Conservation (phyloP, 2,329 filamentous ascomycete species). For the Colletotrichum sp. region DNA sequence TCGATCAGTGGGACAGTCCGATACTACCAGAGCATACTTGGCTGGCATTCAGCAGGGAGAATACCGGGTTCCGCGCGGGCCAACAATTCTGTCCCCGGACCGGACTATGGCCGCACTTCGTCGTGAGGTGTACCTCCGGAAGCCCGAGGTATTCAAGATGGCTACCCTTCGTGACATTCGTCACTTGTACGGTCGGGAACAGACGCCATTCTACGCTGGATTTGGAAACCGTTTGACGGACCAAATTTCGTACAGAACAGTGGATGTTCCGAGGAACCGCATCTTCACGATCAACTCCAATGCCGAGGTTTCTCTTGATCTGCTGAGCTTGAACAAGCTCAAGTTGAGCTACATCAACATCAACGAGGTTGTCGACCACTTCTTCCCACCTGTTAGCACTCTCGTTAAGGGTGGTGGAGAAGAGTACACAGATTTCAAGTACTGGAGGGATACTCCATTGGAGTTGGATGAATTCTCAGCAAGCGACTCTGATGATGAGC, state of each 20-base stretch:
- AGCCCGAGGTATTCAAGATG: slow-evolving; percentile 99
- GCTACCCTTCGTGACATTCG: slow-evolving; percentile 94
- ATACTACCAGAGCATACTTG: slow-evolving; percentile 87
- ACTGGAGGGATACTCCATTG: slow-evolving; percentile 87
- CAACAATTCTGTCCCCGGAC: slow-evolving; percentile 94
- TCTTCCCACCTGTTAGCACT: slow-evolving; percentile 90
- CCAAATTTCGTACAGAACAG: slow-evolving; percentile 92
- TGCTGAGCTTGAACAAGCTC: slow-evolving; percentile 90
- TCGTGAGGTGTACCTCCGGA: slow-evolving; percentile 91
- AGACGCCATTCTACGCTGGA: slow-evolving; percentile 91
- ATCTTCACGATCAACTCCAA: slow-evolving; percentile 99
- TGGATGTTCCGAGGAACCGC: slow-evolving; percentile 90
- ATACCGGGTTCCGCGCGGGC: slow-evolving; percentile 84
- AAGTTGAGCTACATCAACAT: slow-evolving; percentile 98
- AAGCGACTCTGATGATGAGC: slow-evolving; percentile 70
- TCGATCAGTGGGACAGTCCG: slow-evolving; percentile 90
- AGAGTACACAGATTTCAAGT: slow-evolving; percentile 95
- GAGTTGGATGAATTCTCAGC: slow-evolving; percentile 89
- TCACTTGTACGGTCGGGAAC: slow-evolving; percentile 78
- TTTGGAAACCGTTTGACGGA: slow-evolving; percentile 97
- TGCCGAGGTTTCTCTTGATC: slow-evolving; percentile 89
- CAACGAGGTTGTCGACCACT: slow-evolving; percentile 96
- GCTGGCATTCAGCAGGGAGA: slow-evolving; percentile 89
- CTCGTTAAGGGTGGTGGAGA: slow-evolving; percentile 90
- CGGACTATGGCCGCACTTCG: slow-evolving; percentile 91